Evolutionary conservation across 2,329 filamentous ascomycete genomes (phyloP).

Genomic region (Ophiosphaerella korrae): DNA sequence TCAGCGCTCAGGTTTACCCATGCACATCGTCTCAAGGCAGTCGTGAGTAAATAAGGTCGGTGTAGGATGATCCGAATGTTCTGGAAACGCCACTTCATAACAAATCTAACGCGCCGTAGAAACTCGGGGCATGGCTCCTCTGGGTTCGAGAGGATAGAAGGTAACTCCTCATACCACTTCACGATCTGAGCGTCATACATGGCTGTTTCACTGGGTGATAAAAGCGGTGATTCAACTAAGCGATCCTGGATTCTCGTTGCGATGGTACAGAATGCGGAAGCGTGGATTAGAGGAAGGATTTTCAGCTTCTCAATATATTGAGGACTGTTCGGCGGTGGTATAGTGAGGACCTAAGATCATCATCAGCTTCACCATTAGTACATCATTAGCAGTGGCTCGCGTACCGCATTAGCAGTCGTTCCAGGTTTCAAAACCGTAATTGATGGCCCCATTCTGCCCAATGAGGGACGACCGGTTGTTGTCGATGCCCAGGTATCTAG

Average conservation of each 20-base stretch:
- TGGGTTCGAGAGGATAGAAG: conserved; percentile 51
- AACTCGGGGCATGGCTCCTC: conserved; percentile 71
- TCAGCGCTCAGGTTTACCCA: conserved; percentile 61
- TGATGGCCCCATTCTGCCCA: conserved; percentile 46
- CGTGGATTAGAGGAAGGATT: conserved; percentile 74
- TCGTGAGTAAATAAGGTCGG: conserved; percentile 70
- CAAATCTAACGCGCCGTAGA: conserved; percentile 70
- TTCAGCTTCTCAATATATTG: conserved; percentile 62
- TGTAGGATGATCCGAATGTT: conserved; percentile 79
- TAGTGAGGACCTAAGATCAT: conserved; percentile 18
- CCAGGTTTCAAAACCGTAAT: conserved; percentile 48
- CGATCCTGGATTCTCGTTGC: conserved; percentile 78
- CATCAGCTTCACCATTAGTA: background rate
- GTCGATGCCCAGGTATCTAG: conserved; percentile 52
- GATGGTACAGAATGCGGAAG: conserved; percentile 79
- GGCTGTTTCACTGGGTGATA: conserved; percentile 69
- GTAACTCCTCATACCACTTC: conserved; percentile 74
- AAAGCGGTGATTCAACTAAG: conserved; percentile 70
- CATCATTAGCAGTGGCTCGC: conserved; percentile 1
- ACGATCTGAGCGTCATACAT: conserved; percentile 71
- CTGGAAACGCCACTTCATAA: conserved; percentile 84
- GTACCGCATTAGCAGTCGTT: conserved; percentile 38
- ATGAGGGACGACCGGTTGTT: conserved; percentile 49
- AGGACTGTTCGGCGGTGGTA: conserved; percentile 41
- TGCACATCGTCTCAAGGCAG: conserved; percentile 60